Base-by-base conservation (phyloP, 164 flowering plant genomes). In the Berberis thunbergii region DNA sequence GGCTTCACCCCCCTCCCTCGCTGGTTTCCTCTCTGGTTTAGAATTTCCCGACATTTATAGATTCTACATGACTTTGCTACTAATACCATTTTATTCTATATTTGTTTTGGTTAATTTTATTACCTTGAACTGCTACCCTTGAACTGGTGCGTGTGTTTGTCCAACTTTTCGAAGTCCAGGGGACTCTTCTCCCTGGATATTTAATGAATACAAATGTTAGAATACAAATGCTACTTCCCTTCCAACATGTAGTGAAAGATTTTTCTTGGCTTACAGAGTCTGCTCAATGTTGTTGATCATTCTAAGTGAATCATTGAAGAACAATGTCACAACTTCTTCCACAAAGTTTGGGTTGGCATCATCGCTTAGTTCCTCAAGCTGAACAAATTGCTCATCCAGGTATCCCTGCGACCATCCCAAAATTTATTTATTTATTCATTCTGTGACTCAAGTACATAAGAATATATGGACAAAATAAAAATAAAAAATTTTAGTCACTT, bases 61-160 rank as follows among this genome's bases (percentile, higher is more conserved):
- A 26, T 26, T 26, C 26, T 26, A 26, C 26, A 0, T 26, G 26
- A 26, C 26, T 26, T 26, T 26, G 26, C 26, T 26, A 26, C 26
- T 26, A 26, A 26, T 26, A 26, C 26, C 26, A 26, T 26, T 26
- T 26, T 26, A 26, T 26, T 26, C 26, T 26, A 26, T 7, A 52
- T 52, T 3, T 52, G 13, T 41, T 13, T 59, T 43, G 13, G 39
- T 49, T 41, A 11, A 13, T n/a, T 64, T 26, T 38, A 0, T 67
- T 75, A 83, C 89, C 91, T 84, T 71, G 88, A 74, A 65, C 84
- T 76, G 52, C 89, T 83, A 60, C 96, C 91, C 70, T 77, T 83
- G 73, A 84, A 82, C 64, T 84, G 89, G 56, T 88, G 89, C 89
- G 86, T 84, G 61, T 62, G 58, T 56, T 52, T 65, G 70, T 86